Base-by-base conservation (phyloP, 2,329 filamentous ascomycete genomes). In the Metarhizium robertsii region DNA sequence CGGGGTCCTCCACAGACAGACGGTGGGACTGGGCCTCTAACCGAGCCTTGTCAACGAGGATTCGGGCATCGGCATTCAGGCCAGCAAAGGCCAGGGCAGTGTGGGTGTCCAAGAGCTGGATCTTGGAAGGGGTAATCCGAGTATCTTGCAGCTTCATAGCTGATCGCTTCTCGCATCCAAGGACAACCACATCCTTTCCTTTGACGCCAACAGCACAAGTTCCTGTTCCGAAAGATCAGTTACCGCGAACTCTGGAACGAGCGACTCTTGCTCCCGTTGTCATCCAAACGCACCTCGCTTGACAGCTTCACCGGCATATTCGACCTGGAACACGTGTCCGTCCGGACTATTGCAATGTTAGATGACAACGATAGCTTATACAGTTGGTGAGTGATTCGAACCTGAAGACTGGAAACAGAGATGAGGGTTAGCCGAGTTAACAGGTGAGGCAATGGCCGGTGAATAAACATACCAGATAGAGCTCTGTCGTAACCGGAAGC, bases 111-210 rank as follows among this genome's bases (percentile, higher is more conserved):
- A 99, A 84, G 62, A 96, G 84, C 65, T 92, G 91, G 73, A 99
- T 96, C 81, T 99, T 99, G 65, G 94, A 97, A 13, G 94, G 94
- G 34, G 94, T 99, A 74, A 99, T 99, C 71, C 94, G 88, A 57
- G 95, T 99, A 75, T 99, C 94, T 81, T 99, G 94, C 58, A 99
- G 85, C 78, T 99, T 99, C 88, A 99, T 96, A 38, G 94, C 94
- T 53, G 94, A 97, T 66, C 92, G 86, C 83, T 99, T 99, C 78
- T 99, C 94, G 75, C 94, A 99, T 66, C 94, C 94, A 52, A 99
- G 81, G 34, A 99, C 94, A 40, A 99, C 94, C 61, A 97, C 88
- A 71, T 95, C 89, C 65, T 83, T 80, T 66, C 94, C 94, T 78
- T 99, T 99, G 64, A 99, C 92, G 64, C 92, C 94, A 54, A 99